Percentiles rank a stretch among this genome's conserved stretches.
These are phyloP conservation scores for Apiospora malaysiana DNA, from an alignment of 2,329 filamentous ascomycete species.

Conservation along the genomic window DNA sequence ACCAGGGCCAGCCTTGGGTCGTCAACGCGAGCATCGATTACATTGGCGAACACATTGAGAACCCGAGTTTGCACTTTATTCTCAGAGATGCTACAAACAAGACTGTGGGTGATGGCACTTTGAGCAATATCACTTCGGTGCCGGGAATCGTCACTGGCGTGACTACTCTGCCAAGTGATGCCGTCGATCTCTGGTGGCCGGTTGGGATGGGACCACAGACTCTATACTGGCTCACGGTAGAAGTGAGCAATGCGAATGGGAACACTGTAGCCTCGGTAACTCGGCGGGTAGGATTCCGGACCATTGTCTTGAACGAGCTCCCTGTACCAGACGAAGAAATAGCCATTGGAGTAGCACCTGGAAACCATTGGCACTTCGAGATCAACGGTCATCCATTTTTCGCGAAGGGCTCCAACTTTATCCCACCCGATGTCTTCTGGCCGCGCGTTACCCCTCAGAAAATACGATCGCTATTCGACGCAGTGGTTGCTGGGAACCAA, in stretches of 20 bases:
- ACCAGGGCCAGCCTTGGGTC: slow-evolving; percentile 63
- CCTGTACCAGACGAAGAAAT: slow-evolving; percentile 60
- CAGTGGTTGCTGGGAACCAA: slow-evolving; percentile 62
- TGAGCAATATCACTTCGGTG: slow-evolving; percentile 36
- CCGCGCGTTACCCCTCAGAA: slow-evolving; percentile 59
- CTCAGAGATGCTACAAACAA: slow-evolving; percentile 47
- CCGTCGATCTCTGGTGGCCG: slow-evolving; percentile 67
- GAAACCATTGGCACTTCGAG: slow-evolving; percentile 59
- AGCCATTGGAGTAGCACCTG: slow-evolving; percentile 60
- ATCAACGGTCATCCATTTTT: slow-evolving; percentile 69
- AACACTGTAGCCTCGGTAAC: slow-evolving; percentile 48
- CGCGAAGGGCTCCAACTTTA: slow-evolving; percentile 68
- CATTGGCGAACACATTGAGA: slow-evolving; percentile 49
- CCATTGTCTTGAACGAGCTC: slow-evolving; percentile 63
- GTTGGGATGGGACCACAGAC: slow-evolving; percentile 60
- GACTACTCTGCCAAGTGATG: slow-evolving; percentile 46
- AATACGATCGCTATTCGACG: slow-evolving; percentile 59
- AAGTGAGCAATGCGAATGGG: slow-evolving; percentile 42
- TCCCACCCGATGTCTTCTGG: slow-evolving; percentile 68
- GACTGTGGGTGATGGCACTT: not conserved
- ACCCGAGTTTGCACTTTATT: slow-evolving; percentile 51
- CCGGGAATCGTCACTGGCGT: slow-evolving; percentile 53
- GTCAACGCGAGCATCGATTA: slow-evolving; percentile 66
- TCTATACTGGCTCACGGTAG: slow-evolving; percentile 61
- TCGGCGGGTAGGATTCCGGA: slow-evolving; percentile 65